Base-by-base conservation (phyloP, 768 basidiomycete genomes). In the Hebeloma cylindrosporum region DNA sequence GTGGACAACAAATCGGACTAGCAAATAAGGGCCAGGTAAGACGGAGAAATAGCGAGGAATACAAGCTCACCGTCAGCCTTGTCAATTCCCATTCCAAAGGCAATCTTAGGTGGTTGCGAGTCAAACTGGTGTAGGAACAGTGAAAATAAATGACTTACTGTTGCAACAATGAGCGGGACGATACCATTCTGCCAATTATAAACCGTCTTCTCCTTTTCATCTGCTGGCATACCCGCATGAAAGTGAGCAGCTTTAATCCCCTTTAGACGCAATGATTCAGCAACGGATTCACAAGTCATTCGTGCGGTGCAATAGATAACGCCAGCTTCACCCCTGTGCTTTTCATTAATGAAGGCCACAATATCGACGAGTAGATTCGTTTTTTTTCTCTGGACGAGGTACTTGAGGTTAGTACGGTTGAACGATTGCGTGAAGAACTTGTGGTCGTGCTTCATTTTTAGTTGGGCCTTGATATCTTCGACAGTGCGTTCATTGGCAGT, bases 61-160 rank as follows among this genome's bases (percentile, higher is more conserved):
- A 31, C 5, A 20, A 26, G 23, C 25, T 50, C 61, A 86, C 86
- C 87, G 55, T 89, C 78, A 4, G 82, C 63, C 62, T 94, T 93
- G 64, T 94, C 90, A 38, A 95, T 90, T 1, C 95, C 94, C 93
- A 98, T 98, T 8, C 95, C 95, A 62, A 98, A 98, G 0, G 93
- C 93, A 52, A 93, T 82, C 92, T 93, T 57, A 25, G 17, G 39
- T 14, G 3, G 9, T 29, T 3, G 30, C 30, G 14, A 35, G 26
- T 39, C 30, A 17, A 28, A 28, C 13, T 25, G n/a, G n/a, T n/a
- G n/a, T n/a, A 4, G 13, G 29, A 4, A 44, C 26, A 34, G 9
- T 10, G 43, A 39, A 35, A n/a, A 32, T 27, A 22, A 38, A 17
- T 32, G 11, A 44, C 49, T 54, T 62, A 93, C 93, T 33, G 96